Evolutionary conservation across 495 filamentous ascomycete species (phyloP).

Genomic region (Aspergillus nidulans): DNA sequence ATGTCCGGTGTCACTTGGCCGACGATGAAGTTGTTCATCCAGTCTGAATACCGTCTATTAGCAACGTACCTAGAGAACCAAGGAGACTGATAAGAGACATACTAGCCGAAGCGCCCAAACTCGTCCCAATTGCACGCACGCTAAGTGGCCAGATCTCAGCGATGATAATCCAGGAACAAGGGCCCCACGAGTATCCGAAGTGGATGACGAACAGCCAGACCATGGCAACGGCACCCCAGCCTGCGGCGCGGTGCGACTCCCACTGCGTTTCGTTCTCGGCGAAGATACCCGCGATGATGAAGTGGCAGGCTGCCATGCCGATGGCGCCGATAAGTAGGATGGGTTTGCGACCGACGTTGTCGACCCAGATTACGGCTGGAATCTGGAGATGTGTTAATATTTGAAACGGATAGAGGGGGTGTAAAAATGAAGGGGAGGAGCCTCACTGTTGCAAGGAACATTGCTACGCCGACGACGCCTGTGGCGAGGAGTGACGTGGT

Average conservation of each 20-base stretch:
- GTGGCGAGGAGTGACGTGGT: slow-evolving; percentile 66
- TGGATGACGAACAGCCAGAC: slow-evolving; percentile 51
- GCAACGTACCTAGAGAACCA: neutral
- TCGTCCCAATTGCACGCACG: slow-evolving; percentile 68
- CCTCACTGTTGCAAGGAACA: slow-evolving; percentile 48
- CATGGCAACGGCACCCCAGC: slow-evolving; percentile 65
- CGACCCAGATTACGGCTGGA: slow-evolving; percentile 68
- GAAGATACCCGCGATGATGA: slow-evolving; percentile 42
- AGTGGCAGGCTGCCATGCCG: slow-evolving; percentile 61
- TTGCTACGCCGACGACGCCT: slow-evolving; percentile 69
- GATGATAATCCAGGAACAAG: slow-evolving; percentile 63
- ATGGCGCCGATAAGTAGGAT: slow-evolving; percentile 70
- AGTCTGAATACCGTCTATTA: slow-evolving; percentile 18
- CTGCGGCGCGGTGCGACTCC: slow-evolving; percentile 53
- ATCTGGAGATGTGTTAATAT: slow-evolving; percentile 41
- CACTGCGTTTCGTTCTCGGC: slow-evolving; percentile 54
- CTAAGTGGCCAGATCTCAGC: slow-evolving; percentile 75
- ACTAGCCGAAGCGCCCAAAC: slow-evolving; percentile 59
- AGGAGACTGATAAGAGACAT: slow-evolving; percentile 4
- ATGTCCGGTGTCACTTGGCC: slow-evolving; percentile 72
- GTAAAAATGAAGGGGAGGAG: no score
- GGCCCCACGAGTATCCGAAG: slow-evolving; percentile 69
- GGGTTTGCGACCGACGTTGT: slow-evolving; percentile 67
- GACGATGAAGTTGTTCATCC: slow-evolving; percentile 62
- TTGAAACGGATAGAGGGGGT: neutral